A percentile compares a stretch with the other conserved stretches of the same genome.
Evolutionary conservation across 352 stramenopile genomes (phyloP).

Genomic region (Phytophthora fragariae): DNA sequence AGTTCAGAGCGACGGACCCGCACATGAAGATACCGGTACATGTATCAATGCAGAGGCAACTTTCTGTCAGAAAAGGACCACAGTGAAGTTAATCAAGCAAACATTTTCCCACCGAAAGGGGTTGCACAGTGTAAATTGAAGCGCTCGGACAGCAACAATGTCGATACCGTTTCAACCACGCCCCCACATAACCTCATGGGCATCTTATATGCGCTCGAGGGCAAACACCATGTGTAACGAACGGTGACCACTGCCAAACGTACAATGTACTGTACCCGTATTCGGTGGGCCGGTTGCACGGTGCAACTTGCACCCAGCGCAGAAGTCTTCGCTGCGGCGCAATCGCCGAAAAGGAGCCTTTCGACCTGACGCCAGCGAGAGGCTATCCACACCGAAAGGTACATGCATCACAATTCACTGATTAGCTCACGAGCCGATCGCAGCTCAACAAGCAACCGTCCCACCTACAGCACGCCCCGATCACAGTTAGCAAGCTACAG

Average conservation of each 20-base stretch:
- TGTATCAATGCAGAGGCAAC: constrained; percentile 3
- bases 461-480: background rate
- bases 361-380: constrained; percentile 36
- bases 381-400: constrained; percentile 39
- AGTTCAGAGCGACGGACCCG: background rate
- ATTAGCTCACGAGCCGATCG: constrained; percentile 5
- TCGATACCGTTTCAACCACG: constrained; percentile 9
- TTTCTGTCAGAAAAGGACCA: constrained; percentile 17
- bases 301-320: background rate
- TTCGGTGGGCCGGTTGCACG: constrained; percentile 13
- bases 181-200: background rate
- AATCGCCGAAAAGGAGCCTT: constrained; percentile 22
- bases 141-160: constrained; percentile 7
- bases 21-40: constrained; percentile 1
- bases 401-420: background rate
- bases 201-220: background rate
- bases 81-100: background rate
- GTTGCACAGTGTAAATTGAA: constrained; percentile 16
- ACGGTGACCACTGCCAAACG: constrained; percentile 3
- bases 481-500: constrained; percentile 21
- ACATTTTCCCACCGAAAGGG: background rate
- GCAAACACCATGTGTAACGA: constrained; percentile 8
- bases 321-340: constrained; percentile 1
- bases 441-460: constrained; percentile 1
- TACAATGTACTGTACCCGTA: background rate